Evolutionary conservation across 208 protist species (phyloP), one percentile per base, ranked within the genome.

Genomic region (Crithidia bombi): DNA sequence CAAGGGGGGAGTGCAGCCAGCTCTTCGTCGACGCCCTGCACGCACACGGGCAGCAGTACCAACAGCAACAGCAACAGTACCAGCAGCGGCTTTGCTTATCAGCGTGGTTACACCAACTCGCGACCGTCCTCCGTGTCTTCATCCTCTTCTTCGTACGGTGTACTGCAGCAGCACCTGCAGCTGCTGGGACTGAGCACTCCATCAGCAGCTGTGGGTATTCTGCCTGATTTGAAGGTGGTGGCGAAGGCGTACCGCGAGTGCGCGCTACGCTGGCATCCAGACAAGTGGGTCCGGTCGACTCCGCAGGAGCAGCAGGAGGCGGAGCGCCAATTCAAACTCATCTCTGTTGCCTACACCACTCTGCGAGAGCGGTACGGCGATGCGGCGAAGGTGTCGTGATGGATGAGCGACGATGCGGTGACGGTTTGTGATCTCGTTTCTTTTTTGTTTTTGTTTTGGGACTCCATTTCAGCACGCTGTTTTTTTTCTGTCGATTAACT

Each of bases 221-320:
- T 75, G 54, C 83, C 85, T 23, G 78, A 88, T 19, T 49, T 52
- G 30, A 68, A 82, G 62, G 78, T 78, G 41, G 59, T 98, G 23
- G 77, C 73, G 15, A 93, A 90, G 65, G 91, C 91, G 57, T 98
- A 97, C 69, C 89, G 81, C n/a, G 74, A 90, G 67, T 79, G 76
- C 7, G 91, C 90, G 9, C 72, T 97, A 46, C 82, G 72, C 43
- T 96, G 89, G 84, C 95, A 98, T 70, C 95, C 95, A 5, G 94
- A 98, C 68, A 89, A 85, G 59, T 96, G 91, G 91, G 78, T 87
- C 26, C 70, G 57, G 19, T 79, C 75, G 7, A 82, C 61, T 5
- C 59, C 61, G 35, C 61, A 79, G 30, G 82, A 96, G 55, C 82
- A 81, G 50, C 41, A 70, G 30, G 38, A 62, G 57, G 93, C 93